Evolutionary conservation across 1,139 yeast species (phyloP).

Genomic region (Saccharomycopsis hybrid): DNA sequence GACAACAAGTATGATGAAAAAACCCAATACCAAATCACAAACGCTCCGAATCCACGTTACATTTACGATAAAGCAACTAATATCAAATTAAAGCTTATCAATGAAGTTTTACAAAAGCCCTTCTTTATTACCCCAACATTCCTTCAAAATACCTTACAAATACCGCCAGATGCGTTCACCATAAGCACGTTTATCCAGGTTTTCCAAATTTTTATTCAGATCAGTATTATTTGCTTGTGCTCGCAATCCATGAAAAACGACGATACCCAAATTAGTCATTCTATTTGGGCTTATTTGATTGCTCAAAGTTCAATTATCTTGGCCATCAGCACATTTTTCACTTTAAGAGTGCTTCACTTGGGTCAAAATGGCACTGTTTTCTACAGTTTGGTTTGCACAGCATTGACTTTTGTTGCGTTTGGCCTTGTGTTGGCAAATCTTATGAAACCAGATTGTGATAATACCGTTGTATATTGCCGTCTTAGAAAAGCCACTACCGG

Average conservation of each 20-base stretch:
- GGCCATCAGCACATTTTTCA: conserved; percentile 16
- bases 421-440: conserved; percentile 18
- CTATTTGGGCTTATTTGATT: conserved; percentile 19
- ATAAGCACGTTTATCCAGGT: conserved; percentile 12
- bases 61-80: neutral
- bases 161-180: conserved; percentile 17
- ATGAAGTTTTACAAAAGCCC: conserved; percentile 5
- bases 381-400: conserved; percentile 12
- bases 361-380: conserved; percentile 15
- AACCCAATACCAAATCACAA: neutral
- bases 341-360: conserved; percentile 15
- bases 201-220: conserved; percentile 16
- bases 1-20: too few relatives aligned
- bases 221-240: conserved; percentile 12
- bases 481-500: conserved; percentile 20
- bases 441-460: conserved; percentile 14
- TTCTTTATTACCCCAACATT: conserved; percentile 13
- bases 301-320: conserved; percentile 19
- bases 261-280: conserved; percentile 11
- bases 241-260: conserved; percentile 15
- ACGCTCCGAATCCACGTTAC: neutral
- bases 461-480: conserved; percentile 13
- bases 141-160: conserved; percentile 12
- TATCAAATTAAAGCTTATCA: neutral
- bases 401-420: conserved; percentile 18